phyloP scores from a whole-genome alignment of 345 rosid genomes.

The Eucalyptus camaldulensis region DNA sequence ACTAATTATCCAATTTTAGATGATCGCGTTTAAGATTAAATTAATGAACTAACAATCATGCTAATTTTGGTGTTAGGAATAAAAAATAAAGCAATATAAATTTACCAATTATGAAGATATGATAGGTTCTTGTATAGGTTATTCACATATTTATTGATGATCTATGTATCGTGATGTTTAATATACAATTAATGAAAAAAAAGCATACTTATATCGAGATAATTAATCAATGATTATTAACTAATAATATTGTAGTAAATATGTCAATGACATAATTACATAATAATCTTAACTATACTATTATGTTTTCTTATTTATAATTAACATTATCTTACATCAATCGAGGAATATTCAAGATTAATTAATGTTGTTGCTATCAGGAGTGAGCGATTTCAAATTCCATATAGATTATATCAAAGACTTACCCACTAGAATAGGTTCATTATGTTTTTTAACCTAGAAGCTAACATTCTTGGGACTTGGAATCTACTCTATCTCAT shows the following conservation, averaged over 20 bases:
- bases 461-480: too few species aligned
- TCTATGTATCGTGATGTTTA: neutral
- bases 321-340: too few species aligned
- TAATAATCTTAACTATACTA: too few species aligned
- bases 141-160: neutral
- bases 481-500: too few species aligned
- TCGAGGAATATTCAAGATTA: neutral
- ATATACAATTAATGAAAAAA: neutral
- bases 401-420: fast-evolving
- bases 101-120: neutral
- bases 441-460: too few species aligned
- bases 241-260: neutral
- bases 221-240: neutral
- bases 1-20: neutral
- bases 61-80: neutral
- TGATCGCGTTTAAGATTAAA: neutral
- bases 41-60: neutral
- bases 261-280: neutral
- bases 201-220: fast-evolving
- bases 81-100: neutral
- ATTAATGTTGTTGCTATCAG: neutral
- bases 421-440: too few species aligned
- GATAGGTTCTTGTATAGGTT: neutral
- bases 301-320: too few species aligned
- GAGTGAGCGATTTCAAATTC: fast-evolving